A percentile compares a stretch with the other conserved stretches of the same genome.
phyloP scores from a whole-genome alignment of 2,329 filamentous ascomycete species.

The Lomentospora prolificans region DNA sequence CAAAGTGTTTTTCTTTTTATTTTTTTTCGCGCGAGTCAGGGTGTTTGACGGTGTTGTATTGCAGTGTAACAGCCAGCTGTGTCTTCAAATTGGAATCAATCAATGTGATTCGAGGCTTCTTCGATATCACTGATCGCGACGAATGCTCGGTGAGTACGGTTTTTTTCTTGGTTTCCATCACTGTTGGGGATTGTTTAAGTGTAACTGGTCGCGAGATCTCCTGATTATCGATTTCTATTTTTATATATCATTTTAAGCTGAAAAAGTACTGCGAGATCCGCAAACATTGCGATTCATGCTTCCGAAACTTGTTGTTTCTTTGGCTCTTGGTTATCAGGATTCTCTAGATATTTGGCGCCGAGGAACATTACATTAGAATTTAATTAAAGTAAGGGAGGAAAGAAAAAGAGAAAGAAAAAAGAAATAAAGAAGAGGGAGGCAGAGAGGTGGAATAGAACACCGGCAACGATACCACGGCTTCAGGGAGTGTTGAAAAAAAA shows the following conservation, averaged over 20 bases:
- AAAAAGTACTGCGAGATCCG: not conserved
- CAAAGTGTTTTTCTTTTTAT: not conserved
- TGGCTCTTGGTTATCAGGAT: not conserved
- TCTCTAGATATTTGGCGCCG: too few species aligned
- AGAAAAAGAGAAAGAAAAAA: not conserved
- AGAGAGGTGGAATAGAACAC: too few species aligned
- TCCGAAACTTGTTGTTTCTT: not conserved
- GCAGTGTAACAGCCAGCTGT: too few species aligned
- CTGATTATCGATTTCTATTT: not conserved
- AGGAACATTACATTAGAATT: not conserved
- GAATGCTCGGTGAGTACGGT: too few species aligned
- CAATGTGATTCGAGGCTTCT: too few species aligned
- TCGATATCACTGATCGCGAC: too few species aligned
- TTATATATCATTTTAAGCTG: not conserved
- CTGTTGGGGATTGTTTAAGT: too few species aligned
- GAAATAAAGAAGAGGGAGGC: not conserved
- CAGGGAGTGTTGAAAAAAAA: too few species aligned
- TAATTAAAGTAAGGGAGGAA: not conserved
- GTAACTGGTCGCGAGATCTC: too few species aligned
- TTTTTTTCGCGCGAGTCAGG: not conserved
- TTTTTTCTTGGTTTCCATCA: too few species aligned
- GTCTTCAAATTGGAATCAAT: too few species aligned
- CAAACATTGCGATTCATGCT: not conserved
- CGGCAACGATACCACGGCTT: not conserved
- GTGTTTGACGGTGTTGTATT: not conserved